Evolutionary conservation across 305 asterid genomes (phyloP), one percentile per base, ranked within the genome.

Genomic region (Rubia occidens): DNA sequence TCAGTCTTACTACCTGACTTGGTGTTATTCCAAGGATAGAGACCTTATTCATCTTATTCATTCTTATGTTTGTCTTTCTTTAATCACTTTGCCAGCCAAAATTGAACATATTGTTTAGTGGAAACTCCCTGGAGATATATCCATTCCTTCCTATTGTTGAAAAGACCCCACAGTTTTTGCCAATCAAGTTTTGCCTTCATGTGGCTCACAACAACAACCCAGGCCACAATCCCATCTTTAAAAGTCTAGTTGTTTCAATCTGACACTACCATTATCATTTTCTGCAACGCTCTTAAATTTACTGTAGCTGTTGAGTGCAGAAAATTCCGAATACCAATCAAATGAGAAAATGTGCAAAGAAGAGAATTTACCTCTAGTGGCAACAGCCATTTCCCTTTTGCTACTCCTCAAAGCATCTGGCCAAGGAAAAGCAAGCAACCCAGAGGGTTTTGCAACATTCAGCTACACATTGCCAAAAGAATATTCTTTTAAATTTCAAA

Each of bases 321-420:
- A 20, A 40, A 35, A 66, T 20, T 49, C 53, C 2, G 47, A 26
- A 45, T 60, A 49, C 13, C 39, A 65, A 45, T 62, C 18, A 64
- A 51, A 63, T 39, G 56, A 11, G 32, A n/a, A 60, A 29, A 60
- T n/a, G 54, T 40, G 17, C 18, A 54, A 64, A 51, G 43, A n/a
- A 55, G 69, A 70, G 32, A 54, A 10, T 51, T 66, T 81, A 91
- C 97, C 97, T 89, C 98, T 83, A 0, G 96, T 91, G 74, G 98
- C 98, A 62, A 87, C 90, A n/a, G 92, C 61, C 98, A 91, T 91
- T 74, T 91, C 98, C 83, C 96, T 86, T 86, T 87, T 91, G 88
- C 98, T 91, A 77, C 82, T 75, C 72, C 96, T 81, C 73, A 91
- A 75, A 8, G 97, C 96, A 67, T 91, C 97, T 91, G 95, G 40